These are phyloP conservation scores for Rauvolfia tetraphylla DNA, from an alignment of 257 asterid genomes.

Conservation along the genomic window DNA sequence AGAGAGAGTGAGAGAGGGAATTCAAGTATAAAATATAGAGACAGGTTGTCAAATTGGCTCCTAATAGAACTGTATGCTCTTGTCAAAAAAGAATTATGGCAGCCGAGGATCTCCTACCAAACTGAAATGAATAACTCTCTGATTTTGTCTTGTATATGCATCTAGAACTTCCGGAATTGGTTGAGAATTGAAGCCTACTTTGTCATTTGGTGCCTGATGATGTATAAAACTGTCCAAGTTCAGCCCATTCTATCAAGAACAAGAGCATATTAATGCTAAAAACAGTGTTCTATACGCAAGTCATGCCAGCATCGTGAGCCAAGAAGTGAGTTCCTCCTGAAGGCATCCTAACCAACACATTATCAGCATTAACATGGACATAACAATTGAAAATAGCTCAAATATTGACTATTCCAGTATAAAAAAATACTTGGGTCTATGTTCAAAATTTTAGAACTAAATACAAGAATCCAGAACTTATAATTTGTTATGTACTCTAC, in stretches of 20 bases:
- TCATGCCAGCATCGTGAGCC: neutral
- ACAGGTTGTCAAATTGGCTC: conserved; percentile 9
- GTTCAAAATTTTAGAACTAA: neutral
- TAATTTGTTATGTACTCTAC: neutral
- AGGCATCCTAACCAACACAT: conserved; percentile 1
- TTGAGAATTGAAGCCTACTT: neutral
- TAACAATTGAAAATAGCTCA: neutral
- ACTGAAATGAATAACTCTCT: conserved; percentile 2
- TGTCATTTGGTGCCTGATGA: neutral
- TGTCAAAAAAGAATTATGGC: neutral
- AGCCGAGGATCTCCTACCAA: conserved; percentile 16
- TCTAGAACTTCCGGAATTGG: neutral
- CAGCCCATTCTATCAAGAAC: conserved; percentile 9
- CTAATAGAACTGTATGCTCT: neutral
- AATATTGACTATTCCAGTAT: neutral
- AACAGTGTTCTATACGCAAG: neutral
- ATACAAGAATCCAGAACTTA: neutral
- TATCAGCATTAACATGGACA: neutral
- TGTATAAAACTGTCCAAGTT: neutral
- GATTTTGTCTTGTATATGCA: neutral
- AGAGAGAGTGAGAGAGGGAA: neutral
- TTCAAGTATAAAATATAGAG: conserved; percentile 5
- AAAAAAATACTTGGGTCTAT: neutral
- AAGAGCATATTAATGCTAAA: neutral
- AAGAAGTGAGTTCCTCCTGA: neutral